Conservation (phyloP, 2,329 filamentous ascomycete genomes). For the Hymenotorrendiella dingleyae region DNA sequence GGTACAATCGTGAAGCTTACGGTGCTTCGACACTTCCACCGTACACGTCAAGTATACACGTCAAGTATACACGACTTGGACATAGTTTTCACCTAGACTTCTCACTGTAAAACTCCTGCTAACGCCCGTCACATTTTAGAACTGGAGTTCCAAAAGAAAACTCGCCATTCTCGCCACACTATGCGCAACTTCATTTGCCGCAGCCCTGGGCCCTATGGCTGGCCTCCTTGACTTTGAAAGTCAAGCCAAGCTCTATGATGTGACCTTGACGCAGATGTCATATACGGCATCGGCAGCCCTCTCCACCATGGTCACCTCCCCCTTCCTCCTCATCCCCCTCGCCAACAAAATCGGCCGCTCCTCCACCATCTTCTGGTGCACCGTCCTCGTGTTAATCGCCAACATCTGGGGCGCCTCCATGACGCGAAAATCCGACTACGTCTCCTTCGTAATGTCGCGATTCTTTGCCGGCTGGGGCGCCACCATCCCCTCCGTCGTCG, state of each 20-base stretch:
- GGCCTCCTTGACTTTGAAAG: neutral
- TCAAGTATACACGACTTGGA: too few species aligned
- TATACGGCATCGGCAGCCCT: constrained; percentile 29
- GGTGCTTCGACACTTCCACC: too few species aligned
- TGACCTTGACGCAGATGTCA: constrained; percentile 11
- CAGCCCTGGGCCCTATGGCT: neutral
- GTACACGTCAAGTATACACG: too few species aligned
- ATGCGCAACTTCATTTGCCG: constrained; percentile 8
- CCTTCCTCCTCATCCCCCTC: constrained; percentile 35
- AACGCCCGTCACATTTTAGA: too few species aligned
- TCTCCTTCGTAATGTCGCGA: constrained; percentile 27
- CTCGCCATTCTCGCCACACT: constrained; percentile 10
- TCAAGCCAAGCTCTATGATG: constrained; percentile 12
- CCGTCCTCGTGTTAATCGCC: constrained; percentile 31
- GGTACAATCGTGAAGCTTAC: too few species aligned
- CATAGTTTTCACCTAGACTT: too few species aligned
- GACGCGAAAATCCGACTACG: constrained; percentile 31
- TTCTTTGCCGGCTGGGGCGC: constrained; percentile 38
- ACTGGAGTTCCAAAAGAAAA: constrained; percentile 24
- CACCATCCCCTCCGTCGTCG: constrained; percentile 34
- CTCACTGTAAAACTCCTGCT: too few species aligned
- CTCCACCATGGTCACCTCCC: constrained; percentile 35
- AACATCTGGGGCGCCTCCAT: constrained; percentile 36
- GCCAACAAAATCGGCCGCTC: constrained; percentile 33
- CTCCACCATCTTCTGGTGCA: constrained; percentile 35